Conservation (phyloP, 805 yeast species). For the Candida mattraensis region DNA sequence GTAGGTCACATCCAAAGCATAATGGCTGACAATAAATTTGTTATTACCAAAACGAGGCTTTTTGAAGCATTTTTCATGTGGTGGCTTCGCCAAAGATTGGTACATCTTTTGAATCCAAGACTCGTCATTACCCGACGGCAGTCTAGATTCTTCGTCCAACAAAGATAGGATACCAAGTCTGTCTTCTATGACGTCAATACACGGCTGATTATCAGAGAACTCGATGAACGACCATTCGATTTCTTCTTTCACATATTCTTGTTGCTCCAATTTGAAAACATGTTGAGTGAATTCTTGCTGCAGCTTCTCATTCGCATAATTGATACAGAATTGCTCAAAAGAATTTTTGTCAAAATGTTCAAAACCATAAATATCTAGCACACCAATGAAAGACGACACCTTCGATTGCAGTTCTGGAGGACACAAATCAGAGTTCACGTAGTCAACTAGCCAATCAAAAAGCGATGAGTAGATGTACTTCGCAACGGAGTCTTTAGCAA, state of each 20-base stretch:
- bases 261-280: slow-evolving; percentile 95
- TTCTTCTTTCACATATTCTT: slow-evolving; percentile 87
- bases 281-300: slow-evolving; percentile 98
- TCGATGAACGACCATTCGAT: slow-evolving; percentile 97
- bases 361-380: slow-evolving; percentile 94
- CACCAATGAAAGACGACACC: slow-evolving; percentile 83
- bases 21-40: slow-evolving; percentile 87
- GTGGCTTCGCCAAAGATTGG: slow-evolving; percentile 77
- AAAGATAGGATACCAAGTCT: slow-evolving; percentile 84
- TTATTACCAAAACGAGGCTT: slow-evolving; percentile 94
- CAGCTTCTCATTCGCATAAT: slow-evolving; percentile 93
- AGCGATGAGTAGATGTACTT: slow-evolving; percentile 89
- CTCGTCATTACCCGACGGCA: slow-evolving; percentile 91
- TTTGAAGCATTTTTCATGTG: slow-evolving; percentile 74
- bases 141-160: slow-evolving; percentile 91
- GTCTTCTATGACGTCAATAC: slow-evolving; percentile 88
- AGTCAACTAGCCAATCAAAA: slow-evolving; percentile 92
- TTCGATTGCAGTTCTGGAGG: slow-evolving; percentile 63
- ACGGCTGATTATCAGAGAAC: slow-evolving; percentile 94
- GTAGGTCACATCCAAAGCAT: slow-evolving; percentile 91
- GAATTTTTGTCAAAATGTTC: slow-evolving; percentile 94
- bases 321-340: slow-evolving; percentile 96
- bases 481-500: slow-evolving; percentile 96
- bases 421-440: slow-evolving; percentile 79
- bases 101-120: slow-evolving; percentile 91